phyloP scores from a whole-genome alignment of 805 yeast species.

The Yarrowia sp. region DNA sequence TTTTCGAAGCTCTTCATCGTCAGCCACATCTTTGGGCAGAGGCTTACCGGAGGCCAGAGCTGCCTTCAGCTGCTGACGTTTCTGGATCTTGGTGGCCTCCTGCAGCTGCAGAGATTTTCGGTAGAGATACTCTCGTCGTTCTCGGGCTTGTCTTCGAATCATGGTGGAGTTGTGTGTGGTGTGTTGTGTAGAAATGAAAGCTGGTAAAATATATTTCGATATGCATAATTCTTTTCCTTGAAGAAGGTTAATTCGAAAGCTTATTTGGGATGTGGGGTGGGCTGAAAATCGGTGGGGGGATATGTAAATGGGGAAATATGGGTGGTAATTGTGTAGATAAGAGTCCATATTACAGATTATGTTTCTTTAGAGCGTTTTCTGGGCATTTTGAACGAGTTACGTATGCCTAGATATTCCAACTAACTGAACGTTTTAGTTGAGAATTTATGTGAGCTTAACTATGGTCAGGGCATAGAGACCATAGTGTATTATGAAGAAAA shows the following conservation, averaged over 20 bases:
- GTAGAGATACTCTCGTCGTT: conserved; percentile 89
- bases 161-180: conserved; percentile 21
- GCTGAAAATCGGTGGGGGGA: too few relatives aligned
- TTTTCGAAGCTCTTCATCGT: conserved; percentile 73
- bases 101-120: conserved; percentile 85
- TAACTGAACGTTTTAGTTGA: too few relatives aligned
- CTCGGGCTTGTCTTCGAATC: conserved; percentile 94
- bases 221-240: not conserved
- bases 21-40: conserved; percentile 83
- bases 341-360: too few relatives aligned
- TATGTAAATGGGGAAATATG: too few relatives aligned
- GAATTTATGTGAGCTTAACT: too few relatives aligned
- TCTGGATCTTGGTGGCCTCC: conserved; percentile 79
- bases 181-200: not conserved
- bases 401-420: too few relatives aligned
- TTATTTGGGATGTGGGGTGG: not conserved
- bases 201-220: not conserved
- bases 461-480: too few relatives aligned
- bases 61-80: conserved; percentile 78
- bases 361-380: too few relatives aligned
- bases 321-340: too few relatives aligned
- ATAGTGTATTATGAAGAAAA: too few relatives aligned
- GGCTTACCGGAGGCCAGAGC: conserved; percentile 92
- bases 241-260: not conserved
- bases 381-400: too few relatives aligned